Conservation (phyloP, 1,284 basidiomycete genomes). For the Naganishia liquefaciens region DNA sequence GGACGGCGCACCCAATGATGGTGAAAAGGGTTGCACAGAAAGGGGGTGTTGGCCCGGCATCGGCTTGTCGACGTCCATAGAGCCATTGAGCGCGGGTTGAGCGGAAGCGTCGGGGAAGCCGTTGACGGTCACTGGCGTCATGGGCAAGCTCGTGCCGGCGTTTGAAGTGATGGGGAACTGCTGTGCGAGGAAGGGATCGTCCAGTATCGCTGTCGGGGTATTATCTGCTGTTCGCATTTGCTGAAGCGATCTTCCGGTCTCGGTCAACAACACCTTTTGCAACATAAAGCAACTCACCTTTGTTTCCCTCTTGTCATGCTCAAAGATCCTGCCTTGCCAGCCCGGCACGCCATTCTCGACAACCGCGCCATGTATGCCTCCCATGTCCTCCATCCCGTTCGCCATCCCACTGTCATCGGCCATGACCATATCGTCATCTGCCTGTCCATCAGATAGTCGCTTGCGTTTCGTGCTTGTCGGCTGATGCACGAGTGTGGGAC, state of each 20-base stretch:
- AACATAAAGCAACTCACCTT: conserved; percentile 9
- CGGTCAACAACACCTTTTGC: background rate
- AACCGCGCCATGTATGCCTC: conserved; percentile 17
- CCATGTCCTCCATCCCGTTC: conserved; percentile 17
- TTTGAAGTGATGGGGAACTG: background rate
- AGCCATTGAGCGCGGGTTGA: background rate
- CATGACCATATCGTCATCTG: background rate
- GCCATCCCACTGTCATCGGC: conserved; percentile 21
- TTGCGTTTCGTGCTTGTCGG: conserved; percentile 23
- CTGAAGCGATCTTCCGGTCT: background rate
- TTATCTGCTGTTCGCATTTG: conserved; percentile 27
- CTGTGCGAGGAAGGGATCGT: conserved; percentile 16
- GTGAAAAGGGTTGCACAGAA: conserved; percentile 48
- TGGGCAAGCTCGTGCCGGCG: conserved; percentile 22
- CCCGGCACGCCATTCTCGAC: conserved; percentile 15
- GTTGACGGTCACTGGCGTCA: conserved; percentile 13
- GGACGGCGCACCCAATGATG: conserved; percentile 42
- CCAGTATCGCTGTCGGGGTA: conserved; percentile 15
- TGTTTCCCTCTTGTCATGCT: conserved; percentile 21
- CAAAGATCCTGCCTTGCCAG: conserved; percentile 19
- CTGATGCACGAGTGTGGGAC: conserved; percentile 18
- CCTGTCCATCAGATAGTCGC: conserved; percentile 10
- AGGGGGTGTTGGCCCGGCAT: conserved; percentile 21
- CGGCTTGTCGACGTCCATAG: conserved; percentile 17
- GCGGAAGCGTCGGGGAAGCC: conserved; percentile 2